phyloP scores from a whole-genome alignment of 2,329 filamentous ascomycete genomes.

The Akanthomyces dipterigenus region DNA sequence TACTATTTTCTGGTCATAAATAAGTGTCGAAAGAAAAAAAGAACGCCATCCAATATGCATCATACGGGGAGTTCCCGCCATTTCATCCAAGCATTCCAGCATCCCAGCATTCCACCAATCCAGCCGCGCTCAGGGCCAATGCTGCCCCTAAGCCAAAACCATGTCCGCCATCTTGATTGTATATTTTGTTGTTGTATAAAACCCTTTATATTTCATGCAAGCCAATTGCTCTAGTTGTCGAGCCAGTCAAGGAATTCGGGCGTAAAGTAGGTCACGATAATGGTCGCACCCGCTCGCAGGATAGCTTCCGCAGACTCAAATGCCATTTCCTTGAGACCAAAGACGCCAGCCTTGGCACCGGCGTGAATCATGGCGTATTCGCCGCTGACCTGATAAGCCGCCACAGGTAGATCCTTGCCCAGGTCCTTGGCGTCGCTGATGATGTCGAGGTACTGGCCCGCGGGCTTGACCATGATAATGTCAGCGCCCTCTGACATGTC shows the following conservation, averaged over 20 bases:
- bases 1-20: background rate
- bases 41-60: slow-evolving; percentile 5
- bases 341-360: slow-evolving; percentile 90
- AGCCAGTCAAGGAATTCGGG: slow-evolving; percentile 70
- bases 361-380: slow-evolving; percentile 98
- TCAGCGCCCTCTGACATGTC: slow-evolving; percentile 94
- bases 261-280: slow-evolving; percentile 90
- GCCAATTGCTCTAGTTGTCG: slow-evolving; percentile 35
- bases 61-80: background rate
- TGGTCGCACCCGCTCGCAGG: slow-evolving; percentile 83
- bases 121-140: no score
- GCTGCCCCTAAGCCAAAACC: background rate
- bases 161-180: background rate
- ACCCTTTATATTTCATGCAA: background rate
- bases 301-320: slow-evolving; percentile 94
- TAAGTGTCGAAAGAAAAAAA: background rate
- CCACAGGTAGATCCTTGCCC: slow-evolving; percentile 82
- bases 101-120: background rate
- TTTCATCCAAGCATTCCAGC: background rate
- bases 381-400: slow-evolving; percentile 94
- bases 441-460: slow-evolving; percentile 91
- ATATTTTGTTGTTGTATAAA: background rate
- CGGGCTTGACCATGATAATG: slow-evolving; percentile 99
- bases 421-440: slow-evolving; percentile 96
- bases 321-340: slow-evolving; percentile 89